Base-by-base conservation (phyloP, 2,329 filamentous ascomycete species). In the Botryotinia narcissicola region DNA sequence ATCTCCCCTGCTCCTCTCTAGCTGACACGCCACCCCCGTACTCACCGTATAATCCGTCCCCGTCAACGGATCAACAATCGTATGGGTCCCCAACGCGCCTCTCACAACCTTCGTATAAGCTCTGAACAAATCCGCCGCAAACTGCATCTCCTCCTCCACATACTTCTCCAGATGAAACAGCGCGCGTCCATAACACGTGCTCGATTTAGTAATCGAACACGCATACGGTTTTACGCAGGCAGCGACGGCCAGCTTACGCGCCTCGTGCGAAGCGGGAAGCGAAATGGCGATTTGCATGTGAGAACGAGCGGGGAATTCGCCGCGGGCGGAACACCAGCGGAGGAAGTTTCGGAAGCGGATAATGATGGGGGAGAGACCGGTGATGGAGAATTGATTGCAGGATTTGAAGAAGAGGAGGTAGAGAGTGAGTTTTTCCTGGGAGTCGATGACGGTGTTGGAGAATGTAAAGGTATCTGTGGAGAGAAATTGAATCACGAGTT, bases 331-430 rank as follows among this genome's bases (percentile, higher is more conserved):
- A 29, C 51, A 70, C 18, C 51, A 25, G 37, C 57, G 14, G 3
- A 72, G 40, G 4, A 32, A 48, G 2, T 22, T 32, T 5, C 14
- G 54, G 40, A 70, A 60, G 9, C 42, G 40, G 37, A 35, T 4
- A 3, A 63, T 32, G 18, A 72, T 29, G 64, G 7, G 12, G 0
- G 35, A 22, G 46, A 68, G 64, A n/a, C 9, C 5, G 32, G 35
- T 51, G 12, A 32, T 64, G 44, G 32, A 22, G 22, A 42, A 7
- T 10, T 82, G 85, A 76, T 40, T n/a, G 46, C 40, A 48, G 54
- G 12, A 4, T 6, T 10, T 8, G 66, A 44, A 22, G 68, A 66
- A n/a, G 75, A 25, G 1, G 67, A 64, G 51, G 74, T 60, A n/a
- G 51, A 66, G 57, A 61, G 64, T 42, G n/a, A 57, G 66, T 32